Evolutionary conservation across 1,284 basidiomycete species (phyloP).

Genomic region (Apiotrichum akiyoshidainum): DNA sequence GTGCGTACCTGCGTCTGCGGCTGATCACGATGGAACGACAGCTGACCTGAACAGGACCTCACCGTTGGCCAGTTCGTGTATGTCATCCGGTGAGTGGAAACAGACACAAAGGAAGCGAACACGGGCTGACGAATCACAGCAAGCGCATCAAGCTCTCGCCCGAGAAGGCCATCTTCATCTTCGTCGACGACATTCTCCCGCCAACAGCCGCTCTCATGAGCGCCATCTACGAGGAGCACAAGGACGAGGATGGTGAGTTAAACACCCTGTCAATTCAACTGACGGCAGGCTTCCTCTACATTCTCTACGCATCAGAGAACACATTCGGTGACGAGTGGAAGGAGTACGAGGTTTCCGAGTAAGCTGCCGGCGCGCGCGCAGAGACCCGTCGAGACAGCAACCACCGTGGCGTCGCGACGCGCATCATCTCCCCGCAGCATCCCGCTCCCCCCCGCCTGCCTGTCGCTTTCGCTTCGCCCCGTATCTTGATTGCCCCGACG

Average conservation of each 20-base stretch:
- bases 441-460: not conserved
- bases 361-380: not conserved
- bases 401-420: not conserved
- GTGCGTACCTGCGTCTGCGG: conserved; percentile 52
- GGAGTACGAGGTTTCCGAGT: conserved; percentile 14
- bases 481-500: too few species aligned
- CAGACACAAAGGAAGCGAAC: not conserved
- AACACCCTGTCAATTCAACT: not conserved
- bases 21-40: not conserved
- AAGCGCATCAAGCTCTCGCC: conserved; percentile 99
- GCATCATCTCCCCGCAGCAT: not conserved
- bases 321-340: conserved; percentile 65
- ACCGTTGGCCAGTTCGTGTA: conserved; percentile 99
- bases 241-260: conserved; percentile 52
- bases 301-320: conserved; percentile 96
- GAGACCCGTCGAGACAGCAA: not conserved
- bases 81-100: conserved; percentile 66
- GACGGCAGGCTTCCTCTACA: conserved; percentile 74
- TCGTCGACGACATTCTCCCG: conserved; percentile 96
- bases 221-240: conserved; percentile 99
- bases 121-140: conserved; percentile 46
- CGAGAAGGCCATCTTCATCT: conserved; percentile 99
- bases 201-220: conserved; percentile 98
- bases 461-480: not conserved
- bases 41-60: conserved; percentile 65